A percentile compares a stretch with the other conserved stretches of the same genome.
phyloP scores from a whole-genome alignment of 805 yeast genomes.

The Saturnispora galanensis region DNA sequence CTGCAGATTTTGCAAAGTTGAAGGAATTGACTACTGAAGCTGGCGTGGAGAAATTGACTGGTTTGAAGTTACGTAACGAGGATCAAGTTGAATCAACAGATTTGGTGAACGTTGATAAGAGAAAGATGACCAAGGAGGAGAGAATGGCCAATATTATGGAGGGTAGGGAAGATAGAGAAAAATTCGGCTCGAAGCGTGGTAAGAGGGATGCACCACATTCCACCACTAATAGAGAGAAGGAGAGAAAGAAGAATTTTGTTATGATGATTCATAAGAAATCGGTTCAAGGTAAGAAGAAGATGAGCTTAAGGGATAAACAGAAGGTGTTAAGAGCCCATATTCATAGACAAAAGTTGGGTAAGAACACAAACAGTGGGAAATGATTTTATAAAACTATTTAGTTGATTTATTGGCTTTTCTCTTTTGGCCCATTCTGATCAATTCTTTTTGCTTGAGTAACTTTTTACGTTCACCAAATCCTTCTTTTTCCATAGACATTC shows the following conservation, averaged over 20 bases:
- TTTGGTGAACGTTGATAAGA: slow-evolving; percentile 69
- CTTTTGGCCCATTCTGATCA: slow-evolving; percentile 3
- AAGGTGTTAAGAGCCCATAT: slow-evolving; percentile 78
- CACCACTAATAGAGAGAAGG: slow-evolving; percentile 93
- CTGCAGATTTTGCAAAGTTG: slow-evolving; percentile 94
- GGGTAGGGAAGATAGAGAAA: slow-evolving; percentile 89
- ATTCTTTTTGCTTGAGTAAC: slow-evolving; percentile 15
- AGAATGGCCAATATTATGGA: slow-evolving; percentile 78
- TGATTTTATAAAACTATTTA: neutral
- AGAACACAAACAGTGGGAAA: slow-evolving; percentile 8
- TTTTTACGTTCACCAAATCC: slow-evolving; percentile 60
- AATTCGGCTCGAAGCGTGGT: slow-evolving; percentile 82
- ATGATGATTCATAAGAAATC: slow-evolving; percentile 96
- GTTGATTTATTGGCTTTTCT: neutral
- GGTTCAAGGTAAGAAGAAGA: slow-evolving; percentile 88
- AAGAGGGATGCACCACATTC: slow-evolving; percentile 69
- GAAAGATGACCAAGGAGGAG: slow-evolving; percentile 84
- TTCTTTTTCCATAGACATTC: slow-evolving; percentile 89
- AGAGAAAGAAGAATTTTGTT: slow-evolving; percentile 95
- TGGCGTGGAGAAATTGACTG: slow-evolving; percentile 74
- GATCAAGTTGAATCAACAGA: slow-evolving; percentile 74
- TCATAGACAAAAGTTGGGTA: slow-evolving; percentile 70
- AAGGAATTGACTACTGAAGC: slow-evolving; percentile 81
- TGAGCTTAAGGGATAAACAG: slow-evolving; percentile 86
- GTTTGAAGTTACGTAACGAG: slow-evolving; percentile 50